Conservation (phyloP, 2,329 filamentous ascomycete species). For the Colletotrichum eremochloae region DNA sequence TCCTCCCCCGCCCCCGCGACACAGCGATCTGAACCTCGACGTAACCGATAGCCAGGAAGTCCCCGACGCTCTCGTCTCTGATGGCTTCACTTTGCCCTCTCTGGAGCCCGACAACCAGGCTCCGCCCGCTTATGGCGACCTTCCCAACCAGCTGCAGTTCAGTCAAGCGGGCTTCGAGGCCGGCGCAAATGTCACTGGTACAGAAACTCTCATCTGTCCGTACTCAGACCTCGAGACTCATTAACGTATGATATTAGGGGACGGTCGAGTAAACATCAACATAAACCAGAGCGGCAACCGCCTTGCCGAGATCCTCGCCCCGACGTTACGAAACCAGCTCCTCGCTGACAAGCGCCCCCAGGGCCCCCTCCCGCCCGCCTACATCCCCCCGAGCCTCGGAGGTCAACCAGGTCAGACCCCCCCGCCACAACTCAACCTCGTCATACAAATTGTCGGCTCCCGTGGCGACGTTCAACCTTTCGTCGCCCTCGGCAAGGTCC, state of each 20-base stretch:
- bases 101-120: conserved; percentile 57
- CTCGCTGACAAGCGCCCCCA: conserved; percentile 57
- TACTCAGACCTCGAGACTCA: conserved; percentile 39
- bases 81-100: conserved; percentile 57
- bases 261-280: conserved; percentile 84
- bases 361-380: conserved; percentile 72
- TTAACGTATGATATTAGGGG: conserved; percentile 60
- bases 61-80: conserved; percentile 52
- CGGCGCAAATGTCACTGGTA: conserved; percentile 70
- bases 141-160: conserved; percentile 68
- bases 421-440: conserved; percentile 74
- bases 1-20: conserved; percentile 29
- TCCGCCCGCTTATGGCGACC: conserved; percentile 72
- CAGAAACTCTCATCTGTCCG: conserved; percentile 7
- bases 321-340: conserved; percentile 71
- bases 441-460: conserved; percentile 81
- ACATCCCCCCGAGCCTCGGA: conserved; percentile 80
- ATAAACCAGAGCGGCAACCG: conserved; percentile 79
- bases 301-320: conserved; percentile 76
- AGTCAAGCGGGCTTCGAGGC: conserved; percentile 74
- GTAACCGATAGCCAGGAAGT: conserved; percentile 44
- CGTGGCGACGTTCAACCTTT: conserved; percentile 84
- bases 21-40: conserved; percentile 30
- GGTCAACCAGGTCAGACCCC: conserved; percentile 70
- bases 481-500: conserved; percentile 74